A percentile compares a stretch with the other conserved stretches of the same genome.
phyloP scores from a whole-genome alignment of 2,329 filamentous ascomycete genomes.

The Lachnellula hyalina region DNA sequence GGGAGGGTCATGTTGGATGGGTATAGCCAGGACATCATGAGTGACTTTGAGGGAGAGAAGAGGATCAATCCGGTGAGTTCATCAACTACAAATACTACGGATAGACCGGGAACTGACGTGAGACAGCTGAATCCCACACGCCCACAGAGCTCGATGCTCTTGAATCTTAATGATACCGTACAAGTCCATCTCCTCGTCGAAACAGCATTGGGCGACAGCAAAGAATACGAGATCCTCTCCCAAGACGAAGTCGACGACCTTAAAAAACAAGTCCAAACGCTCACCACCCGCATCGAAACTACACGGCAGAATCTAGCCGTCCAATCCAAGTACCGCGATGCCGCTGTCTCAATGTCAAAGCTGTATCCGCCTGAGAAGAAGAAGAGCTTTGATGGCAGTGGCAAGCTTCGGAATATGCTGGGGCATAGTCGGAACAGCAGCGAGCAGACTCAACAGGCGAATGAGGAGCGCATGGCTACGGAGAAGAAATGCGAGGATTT shows the following conservation, averaged over 20 bases:
- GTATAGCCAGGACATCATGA: constrained; percentile 51
- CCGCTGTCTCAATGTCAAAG: constrained; percentile 77
- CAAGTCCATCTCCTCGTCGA: constrained; percentile 90
- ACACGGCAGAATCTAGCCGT: constrained; percentile 78
- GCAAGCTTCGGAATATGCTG: constrained; percentile 44
- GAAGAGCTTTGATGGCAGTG: constrained; percentile 44
- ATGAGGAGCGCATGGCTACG: constrained; percentile 68
- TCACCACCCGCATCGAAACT: constrained; percentile 74
- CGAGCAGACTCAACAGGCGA: constrained; percentile 48
- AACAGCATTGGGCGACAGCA: constrained; percentile 86
- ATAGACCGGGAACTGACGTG: constrained; percentile 7
- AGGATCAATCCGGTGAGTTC: constrained; percentile 51
- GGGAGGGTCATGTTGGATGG: constrained; percentile 51
- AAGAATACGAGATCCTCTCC: constrained; percentile 76
- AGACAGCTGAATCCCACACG: constrained; percentile 46
- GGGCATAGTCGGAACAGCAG: constrained; percentile 38
- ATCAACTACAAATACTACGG: neutral
- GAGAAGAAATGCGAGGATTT: constrained; percentile 82
- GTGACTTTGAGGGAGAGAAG: constrained; percentile 48
- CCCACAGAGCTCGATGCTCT: constrained; percentile 49
- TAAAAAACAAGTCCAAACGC: constrained; percentile 75
- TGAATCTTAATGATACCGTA: constrained; percentile 66
- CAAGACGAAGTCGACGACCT: constrained; percentile 87
- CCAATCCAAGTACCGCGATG: constrained; percentile 92
- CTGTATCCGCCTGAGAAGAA: constrained; percentile 63